Base-by-base conservation (phyloP, 768 basidiomycete species). In the Exidia glandulosa region DNA sequence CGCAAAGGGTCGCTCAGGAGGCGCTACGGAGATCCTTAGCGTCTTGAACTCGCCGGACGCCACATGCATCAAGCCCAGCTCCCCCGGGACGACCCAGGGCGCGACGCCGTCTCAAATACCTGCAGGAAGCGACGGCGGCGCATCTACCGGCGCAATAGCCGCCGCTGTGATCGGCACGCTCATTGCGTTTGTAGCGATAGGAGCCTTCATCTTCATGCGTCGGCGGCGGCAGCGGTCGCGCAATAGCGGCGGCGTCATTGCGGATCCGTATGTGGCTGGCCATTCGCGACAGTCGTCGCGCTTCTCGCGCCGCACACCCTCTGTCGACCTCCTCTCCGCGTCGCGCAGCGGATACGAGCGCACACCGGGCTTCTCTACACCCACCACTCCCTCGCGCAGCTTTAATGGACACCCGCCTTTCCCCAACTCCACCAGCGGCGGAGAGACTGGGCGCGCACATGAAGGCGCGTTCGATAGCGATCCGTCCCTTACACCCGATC, bases 61-160 rank as follows among this genome's bases (percentile, higher is more conserved):
- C 27, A 74, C 75, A 23, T 89, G 87, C 65, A 68, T 88, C 27
- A 77, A 77, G 64, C 64, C 66, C 30, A 66, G 62, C 36, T 86
- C 84, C 0, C 71, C 71, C 16, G 65, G 64, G 6, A 68, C 70
- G 3, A 71, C 70, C 2, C 63, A 65, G 9, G 65, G 60, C 32
- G 55, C 47, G 52, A 60, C 30, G 6, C 69, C 12, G 59, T 63
- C 23, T 55, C 65, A 32, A 66, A 69, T 7, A 64, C 74, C 23
- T 73, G 9, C 79, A 5, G 73, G n/a, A n/a, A n/a, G 75, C 5
- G 78, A 76, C 31, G 77, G 76, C 50, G 78, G 84, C 54, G 77
- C 77, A 7, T 81, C 77, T 29, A 77, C 78, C 29, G 66, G 62
- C n/a, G 41, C 63, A 34, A 52, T 62, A 41, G 56, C 57, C 5